phyloP scores from a whole-genome alignment of 495 filamentous ascomycete genomes.

The Trichoderma asperelloides region DNA sequence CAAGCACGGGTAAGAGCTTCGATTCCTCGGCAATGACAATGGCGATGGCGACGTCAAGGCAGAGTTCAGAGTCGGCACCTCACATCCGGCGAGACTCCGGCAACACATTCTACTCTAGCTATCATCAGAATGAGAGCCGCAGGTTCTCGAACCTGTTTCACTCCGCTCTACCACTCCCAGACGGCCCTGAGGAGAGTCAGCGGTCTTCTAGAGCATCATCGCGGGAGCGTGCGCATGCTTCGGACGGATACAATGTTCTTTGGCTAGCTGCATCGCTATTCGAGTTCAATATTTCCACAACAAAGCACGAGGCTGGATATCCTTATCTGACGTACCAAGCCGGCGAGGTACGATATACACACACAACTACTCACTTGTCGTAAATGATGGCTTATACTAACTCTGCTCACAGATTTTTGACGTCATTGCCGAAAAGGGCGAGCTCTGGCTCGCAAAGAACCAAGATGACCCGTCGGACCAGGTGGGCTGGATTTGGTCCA shows the following conservation, averaged over 20 bases:
- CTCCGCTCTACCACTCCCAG: conserved; percentile 76
- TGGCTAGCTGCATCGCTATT: conserved; percentile 92
- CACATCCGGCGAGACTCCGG: conserved; percentile 36
- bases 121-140: conserved; percentile 29
- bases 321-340: conserved; percentile 92
- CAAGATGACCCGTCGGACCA: conserved; percentile 73
- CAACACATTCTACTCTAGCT: conserved; percentile 34
- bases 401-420: conserved; percentile 57
- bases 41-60: conserved; percentile 28
- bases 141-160: conserved; percentile 66
- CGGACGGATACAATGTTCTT: conserved; percentile 45
- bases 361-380: not conserved
- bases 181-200: conserved; percentile 42
- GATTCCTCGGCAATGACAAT: conserved; percentile 29
- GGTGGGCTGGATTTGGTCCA: conserved; percentile 99
- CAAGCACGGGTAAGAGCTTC: conserved; percentile 43
- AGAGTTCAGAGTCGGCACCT: conserved; percentile 34
- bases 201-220: conserved; percentile 42
- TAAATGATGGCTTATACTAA: conserved; percentile 14
- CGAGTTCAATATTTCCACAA: conserved; percentile 90
- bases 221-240: conserved; percentile 32
- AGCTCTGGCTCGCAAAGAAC: conserved; percentile 95
- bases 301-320: conserved; percentile 87
- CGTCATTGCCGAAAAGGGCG: conserved; percentile 88
- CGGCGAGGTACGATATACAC: conserved; percentile 56